These are phyloP conservation scores for Trapa incisa DNA, from an alignment of 345 rosid genomes.

Conservation along the genomic window DNA sequence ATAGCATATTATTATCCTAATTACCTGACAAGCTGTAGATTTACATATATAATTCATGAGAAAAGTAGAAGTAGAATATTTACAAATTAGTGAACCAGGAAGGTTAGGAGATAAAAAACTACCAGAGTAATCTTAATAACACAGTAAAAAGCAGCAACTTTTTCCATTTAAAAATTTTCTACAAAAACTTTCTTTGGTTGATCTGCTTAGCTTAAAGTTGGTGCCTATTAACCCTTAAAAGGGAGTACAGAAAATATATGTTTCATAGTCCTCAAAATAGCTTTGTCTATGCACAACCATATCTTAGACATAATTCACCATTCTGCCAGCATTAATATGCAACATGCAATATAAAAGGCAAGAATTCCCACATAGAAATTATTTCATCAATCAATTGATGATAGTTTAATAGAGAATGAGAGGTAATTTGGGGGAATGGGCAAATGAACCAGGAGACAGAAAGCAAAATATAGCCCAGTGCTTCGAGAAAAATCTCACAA, in stretches of 20 bases:
- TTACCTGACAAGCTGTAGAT: not conserved
- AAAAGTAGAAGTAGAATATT: not conserved
- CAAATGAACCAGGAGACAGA: too few relatives aligned
- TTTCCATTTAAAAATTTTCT: too few relatives aligned
- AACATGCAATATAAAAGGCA: not conserved
- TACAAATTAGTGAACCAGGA: not conserved
- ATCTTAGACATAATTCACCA: not conserved
- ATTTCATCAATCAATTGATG: not conserved
- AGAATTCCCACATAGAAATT: not conserved
- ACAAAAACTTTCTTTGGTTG: too few relatives aligned
- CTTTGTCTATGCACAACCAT: not conserved
- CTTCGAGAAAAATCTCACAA: too few relatives aligned
- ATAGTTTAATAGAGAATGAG: not conserved
- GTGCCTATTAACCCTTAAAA: too few relatives aligned
- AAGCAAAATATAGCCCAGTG: too few relatives aligned
- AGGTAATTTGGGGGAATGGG: not conserved
- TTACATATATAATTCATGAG: not conserved
- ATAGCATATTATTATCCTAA: not conserved
- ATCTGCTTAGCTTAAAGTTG: too few relatives aligned
- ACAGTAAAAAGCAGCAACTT: too few relatives aligned
- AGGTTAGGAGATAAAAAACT: not conserved
- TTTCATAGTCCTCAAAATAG: not conserved
- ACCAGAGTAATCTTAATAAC: not conserved
- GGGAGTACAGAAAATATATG: not conserved
- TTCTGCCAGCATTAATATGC: not conserved